Evolutionary conservation across 2,329 filamentous ascomycete species (phyloP), one percentile per base, ranked within the genome.

Genomic region (Pyrenochaeta sp.): DNA sequence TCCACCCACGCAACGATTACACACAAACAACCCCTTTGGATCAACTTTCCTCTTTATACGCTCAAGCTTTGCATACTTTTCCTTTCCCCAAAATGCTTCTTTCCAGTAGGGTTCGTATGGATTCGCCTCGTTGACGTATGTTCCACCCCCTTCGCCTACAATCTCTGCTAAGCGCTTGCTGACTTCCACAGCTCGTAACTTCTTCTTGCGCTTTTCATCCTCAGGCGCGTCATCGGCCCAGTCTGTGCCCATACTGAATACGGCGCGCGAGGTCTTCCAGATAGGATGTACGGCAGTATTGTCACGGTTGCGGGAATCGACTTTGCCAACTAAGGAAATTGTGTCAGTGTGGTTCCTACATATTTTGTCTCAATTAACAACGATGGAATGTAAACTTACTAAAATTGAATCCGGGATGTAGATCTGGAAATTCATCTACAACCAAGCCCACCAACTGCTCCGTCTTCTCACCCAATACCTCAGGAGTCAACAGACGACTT

Each of bases 341-440:
- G 32, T 5, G 23, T 27, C 40, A 29, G 40, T 9, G 14, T 2
- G 15, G 32, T 11, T 35, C 14, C 15, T 35, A n/a, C n/a, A n/a
- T n/a, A n/a, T n/a, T n/a, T 7, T 32, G 14, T 14, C 7, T 32
- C 14, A 14, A 7, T 32, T 32, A 14, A 32, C 7, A 7, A 32
- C 7, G 30, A 12, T 21, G 10, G 6, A 21, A 17, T 21, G 39
- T 12, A 35, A 15, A 59, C 64, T 51, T 51, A 72, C 68, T 69
- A 33, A 69, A 72, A 43, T 71, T 71, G 51, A 73, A 72, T 2
- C 66, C 66, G 14, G 60, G 30, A 5, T 21, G 33, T n/a, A 54
- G 49, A 17, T 61, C 54, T 7, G 62, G 63, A 45, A 61, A 67
- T 11, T 68, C 58, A 23, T 66, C 51, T 10, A 45, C 2, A 15